Conservation (phyloP, 164 flowering plant species). For the Protea cynaroides region DNA sequence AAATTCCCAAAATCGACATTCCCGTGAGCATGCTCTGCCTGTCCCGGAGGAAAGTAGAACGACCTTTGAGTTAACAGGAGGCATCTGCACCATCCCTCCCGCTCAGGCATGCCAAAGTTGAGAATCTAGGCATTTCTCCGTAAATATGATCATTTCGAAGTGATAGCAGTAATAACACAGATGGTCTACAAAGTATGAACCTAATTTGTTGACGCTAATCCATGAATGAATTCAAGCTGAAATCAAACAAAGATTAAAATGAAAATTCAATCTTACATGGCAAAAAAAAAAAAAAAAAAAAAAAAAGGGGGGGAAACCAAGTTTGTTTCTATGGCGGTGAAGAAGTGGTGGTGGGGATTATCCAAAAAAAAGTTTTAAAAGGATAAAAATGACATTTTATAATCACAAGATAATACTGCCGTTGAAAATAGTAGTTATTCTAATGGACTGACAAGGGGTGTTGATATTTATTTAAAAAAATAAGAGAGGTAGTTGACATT, state of each 20-base stretch:
- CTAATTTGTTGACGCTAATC: neutral
- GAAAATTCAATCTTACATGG: neutral
- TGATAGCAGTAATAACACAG: neutral
- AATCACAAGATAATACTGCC: too few relatives aligned
- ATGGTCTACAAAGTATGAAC: neutral
- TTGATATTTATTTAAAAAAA: too few relatives aligned
- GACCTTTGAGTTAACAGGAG: constrained; percentile 58
- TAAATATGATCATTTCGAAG: constrained; percentile 42
- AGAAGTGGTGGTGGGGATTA: too few relatives aligned
- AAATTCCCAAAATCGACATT: constrained; percentile 39
- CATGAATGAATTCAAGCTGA: neutral
- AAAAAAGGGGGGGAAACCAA: too few relatives aligned
- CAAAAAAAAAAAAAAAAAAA: neutral
- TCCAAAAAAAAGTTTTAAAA: too few relatives aligned
- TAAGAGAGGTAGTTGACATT: too few relatives aligned
- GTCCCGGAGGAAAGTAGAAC: constrained; percentile 94
- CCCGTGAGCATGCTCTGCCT: constrained; percentile 67
- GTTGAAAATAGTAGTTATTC: too few relatives aligned
- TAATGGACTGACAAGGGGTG: too few relatives aligned
- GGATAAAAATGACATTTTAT: too few relatives aligned
- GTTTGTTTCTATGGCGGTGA: too few relatives aligned
- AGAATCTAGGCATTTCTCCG: constrained; percentile 72
- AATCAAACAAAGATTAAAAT: neutral
- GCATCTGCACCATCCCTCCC: constrained; percentile 93
- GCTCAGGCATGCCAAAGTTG: constrained; percentile 98